Evolutionary conservation across 495 filamentous ascomycete genomes (phyloP), one percentile per base, ranked within the genome.

Genomic region (Beverwykella pulmonaria): DNA sequence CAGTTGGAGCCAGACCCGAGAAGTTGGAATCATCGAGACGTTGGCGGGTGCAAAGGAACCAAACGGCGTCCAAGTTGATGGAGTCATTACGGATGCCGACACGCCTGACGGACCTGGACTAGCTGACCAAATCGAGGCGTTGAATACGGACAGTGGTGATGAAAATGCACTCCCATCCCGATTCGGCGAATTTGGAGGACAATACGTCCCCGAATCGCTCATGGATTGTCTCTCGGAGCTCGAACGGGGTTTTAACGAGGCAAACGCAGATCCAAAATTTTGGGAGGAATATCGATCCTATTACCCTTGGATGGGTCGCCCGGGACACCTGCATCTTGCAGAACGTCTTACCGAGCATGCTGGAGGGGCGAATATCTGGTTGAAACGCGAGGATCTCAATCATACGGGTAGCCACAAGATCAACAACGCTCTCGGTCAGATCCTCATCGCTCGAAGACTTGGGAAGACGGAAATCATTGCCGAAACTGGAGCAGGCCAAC

Each of bases 121-220:
- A 8, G 83, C 78, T 46, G 90, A 92, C 68, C 88, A 93, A 73
- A 77, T 93, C 23, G 88, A 90, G 57, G 87, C 90, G 10, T 76
- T 92, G 3, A 92, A 92, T 53, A 77, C 77, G 49, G 78, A 74
- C 22, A 25, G 49, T 19, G 27, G 27, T 34, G 80, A 86, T 47
- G 76, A 72, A 20, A 79, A 76, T 36, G 83, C 84, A 59, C 80
- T 89, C 32, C 92, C 93, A 2, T 85, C 90, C 56, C 88, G 93
- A 15, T 99, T 99, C 72, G 94, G 94, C 61, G 91, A 97, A 76
- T 99, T 96, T 68, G 94, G 94, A 70, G 94, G 94, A n/a, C 94
- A 98, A 76, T 99, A 98, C 72, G 93, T 99, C 0, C 95, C 94
- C 0, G 94, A 99, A 78, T 92, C 92, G 7, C 83, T 99, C 29